These are phyloP conservation scores for Acanthamoeba castellanii DNA, from an alignment of 208 protist genomes.

Conservation along the genomic window DNA sequence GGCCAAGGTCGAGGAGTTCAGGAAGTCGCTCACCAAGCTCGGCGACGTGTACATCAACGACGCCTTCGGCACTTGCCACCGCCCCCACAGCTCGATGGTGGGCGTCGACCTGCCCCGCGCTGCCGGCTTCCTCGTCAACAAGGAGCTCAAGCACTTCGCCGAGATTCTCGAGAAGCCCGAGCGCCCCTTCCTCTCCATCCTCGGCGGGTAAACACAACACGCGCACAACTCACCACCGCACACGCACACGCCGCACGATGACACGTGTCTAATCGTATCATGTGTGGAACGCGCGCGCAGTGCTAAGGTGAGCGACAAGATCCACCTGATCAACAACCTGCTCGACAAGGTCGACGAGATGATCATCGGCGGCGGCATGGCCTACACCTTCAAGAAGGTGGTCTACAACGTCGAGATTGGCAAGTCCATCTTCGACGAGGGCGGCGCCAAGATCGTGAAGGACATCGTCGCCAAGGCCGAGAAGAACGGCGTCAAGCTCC, in stretches of 20 bases:
- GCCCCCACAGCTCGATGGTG: constrained; percentile 96
- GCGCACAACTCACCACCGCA: neutral
- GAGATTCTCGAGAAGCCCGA: constrained; percentile 92
- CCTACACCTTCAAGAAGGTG: constrained; percentile 97
- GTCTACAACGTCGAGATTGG: constrained; percentile 91
- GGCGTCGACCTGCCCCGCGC: constrained; percentile 91
- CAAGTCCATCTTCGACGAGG: constrained; percentile 96
- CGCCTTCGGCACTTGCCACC: constrained; percentile 99
- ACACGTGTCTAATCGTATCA: neutral
- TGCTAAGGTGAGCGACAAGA: constrained; percentile 99
- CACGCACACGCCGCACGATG: neutral
- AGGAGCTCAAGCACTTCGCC: constrained; percentile 99
- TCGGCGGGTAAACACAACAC: constrained; percentile 90
- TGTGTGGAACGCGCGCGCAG: constrained; percentile 36
- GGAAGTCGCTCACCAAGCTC: constrained; percentile 92
- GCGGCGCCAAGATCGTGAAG: constrained; percentile 88
- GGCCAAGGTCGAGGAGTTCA: constrained; percentile 90
- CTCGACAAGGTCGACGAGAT: constrained; percentile 98
- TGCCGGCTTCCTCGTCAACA: constrained; percentile 98
- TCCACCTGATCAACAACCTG: constrained; percentile 99
- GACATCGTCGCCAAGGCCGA: constrained; percentile 96
- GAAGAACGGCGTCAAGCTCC: constrained; percentile 96
- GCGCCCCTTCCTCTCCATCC: constrained; percentile 97
- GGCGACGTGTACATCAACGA: constrained; percentile 99
- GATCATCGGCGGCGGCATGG: constrained; percentile 99